Evolutionary conservation across 2,329 filamentous ascomycete genomes (phyloP).

Genomic region (Aspergillaceae sp.): DNA sequence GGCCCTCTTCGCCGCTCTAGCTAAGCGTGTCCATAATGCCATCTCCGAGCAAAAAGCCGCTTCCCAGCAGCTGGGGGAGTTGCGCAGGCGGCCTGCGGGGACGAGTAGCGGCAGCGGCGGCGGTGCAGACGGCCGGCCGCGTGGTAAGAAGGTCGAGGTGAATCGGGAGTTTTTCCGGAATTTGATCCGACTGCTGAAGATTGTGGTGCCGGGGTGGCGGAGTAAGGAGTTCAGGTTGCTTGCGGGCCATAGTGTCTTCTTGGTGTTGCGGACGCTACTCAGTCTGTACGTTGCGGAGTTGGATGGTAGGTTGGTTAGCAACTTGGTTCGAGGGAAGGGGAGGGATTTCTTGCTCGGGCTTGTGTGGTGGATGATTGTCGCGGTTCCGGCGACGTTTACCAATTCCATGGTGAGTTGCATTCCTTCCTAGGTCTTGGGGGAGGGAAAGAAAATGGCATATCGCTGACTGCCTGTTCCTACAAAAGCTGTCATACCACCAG

Average conservation of each 20-base stretch:
- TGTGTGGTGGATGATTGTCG: constrained; percentile 98
- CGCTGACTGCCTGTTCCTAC: not conserved
- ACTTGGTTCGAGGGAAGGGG: constrained; percentile 80
- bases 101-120: constrained; percentile 29
- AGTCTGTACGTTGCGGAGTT: constrained; percentile 94
- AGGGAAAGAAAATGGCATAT: too few relatives aligned
- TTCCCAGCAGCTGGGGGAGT: constrained; percentile 57
- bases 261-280: constrained; percentile 82
- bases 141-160: constrained; percentile 72
- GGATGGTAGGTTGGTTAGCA: constrained; percentile 88
- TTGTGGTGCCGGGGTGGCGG: constrained; percentile 82
- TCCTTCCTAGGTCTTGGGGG: not conserved
- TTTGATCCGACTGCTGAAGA: constrained; percentile 66
- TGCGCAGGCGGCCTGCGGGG: constrained; percentile 44
- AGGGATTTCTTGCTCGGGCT: constrained; percentile 81
- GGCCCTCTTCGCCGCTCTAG: constrained; percentile 67
- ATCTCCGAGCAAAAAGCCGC: constrained; percentile 89
- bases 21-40: constrained; percentile 82
- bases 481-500: constrained; percentile 87
- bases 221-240: constrained; percentile 82
- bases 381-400: constrained; percentile 91
- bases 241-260: constrained; percentile 84
- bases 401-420: constrained; percentile 76
- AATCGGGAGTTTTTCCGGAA: constrained; percentile 80
- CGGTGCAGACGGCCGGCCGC: constrained; percentile 24